Conservation (phyloP, 2,329 filamentous ascomycete species). For the Talaromyces albobiverticillius region DNA sequence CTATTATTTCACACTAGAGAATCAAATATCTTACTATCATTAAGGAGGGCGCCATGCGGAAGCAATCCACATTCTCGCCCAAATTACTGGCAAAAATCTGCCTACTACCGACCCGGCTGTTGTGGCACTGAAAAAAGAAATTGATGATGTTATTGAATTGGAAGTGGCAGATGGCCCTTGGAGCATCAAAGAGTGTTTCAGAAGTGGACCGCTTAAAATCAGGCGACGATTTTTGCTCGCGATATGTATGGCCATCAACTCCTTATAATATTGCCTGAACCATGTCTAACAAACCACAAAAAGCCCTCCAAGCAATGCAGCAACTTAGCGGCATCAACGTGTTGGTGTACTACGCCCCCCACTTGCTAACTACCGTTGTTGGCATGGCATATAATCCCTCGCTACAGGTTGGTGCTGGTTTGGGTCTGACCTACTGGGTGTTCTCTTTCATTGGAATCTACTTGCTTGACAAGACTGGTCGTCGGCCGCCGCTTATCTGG, state of each 20-base stretch:
- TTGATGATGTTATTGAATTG: slow-evolving; percentile 32
- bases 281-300: slow-evolving; percentile 31
- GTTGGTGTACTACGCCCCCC: slow-evolving; percentile 14
- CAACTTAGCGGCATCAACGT: slow-evolving; percentile 32
- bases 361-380: slow-evolving; percentile 15
- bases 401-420: slow-evolving; percentile 4
- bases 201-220: too few relatives aligned
- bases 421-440: not conserved
- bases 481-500: slow-evolving; percentile 2
- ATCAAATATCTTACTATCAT: too few relatives aligned
- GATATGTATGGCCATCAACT: too few relatives aligned
- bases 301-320: slow-evolving; percentile 39
- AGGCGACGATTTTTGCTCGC: too few relatives aligned
- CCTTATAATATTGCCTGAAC: too few relatives aligned
- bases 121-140: slow-evolving; percentile 35
- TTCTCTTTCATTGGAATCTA: slow-evolving; percentile 1
- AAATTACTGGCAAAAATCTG: slow-evolving; percentile 3
- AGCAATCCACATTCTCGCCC: not conserved
- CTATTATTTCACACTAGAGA: too few relatives aligned
- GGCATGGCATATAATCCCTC: slow-evolving; percentile 3
- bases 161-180: slow-evolving; percentile 32
- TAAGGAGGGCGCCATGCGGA: not conserved
- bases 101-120: slow-evolving; percentile 19
- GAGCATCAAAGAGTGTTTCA: slow-evolving; percentile 33
- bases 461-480: not conserved